These are phyloP conservation scores for Podospora appendiculata DNA, from an alignment of 495 filamentous ascomycete genomes.

Conservation along the genomic window DNA sequence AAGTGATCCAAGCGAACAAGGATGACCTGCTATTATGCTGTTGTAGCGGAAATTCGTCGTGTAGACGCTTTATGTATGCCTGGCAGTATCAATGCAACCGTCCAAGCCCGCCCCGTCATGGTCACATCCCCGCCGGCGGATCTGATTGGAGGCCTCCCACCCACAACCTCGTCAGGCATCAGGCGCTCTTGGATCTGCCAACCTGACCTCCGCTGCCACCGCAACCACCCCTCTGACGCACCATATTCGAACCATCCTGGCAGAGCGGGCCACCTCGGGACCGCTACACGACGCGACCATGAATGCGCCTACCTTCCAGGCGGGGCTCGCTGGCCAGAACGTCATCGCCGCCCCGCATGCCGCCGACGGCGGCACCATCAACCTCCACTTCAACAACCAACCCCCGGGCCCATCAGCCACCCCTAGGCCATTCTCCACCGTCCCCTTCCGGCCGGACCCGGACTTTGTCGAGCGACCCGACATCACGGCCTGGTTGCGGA, in stretches of 20 bases:
- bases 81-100: too few relatives aligned
- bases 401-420: neutral
- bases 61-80: too few relatives aligned
- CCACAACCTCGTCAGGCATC: neutral
- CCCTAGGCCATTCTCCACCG: neutral
- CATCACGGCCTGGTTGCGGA: neutral
- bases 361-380: neutral
- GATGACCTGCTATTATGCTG: too few relatives aligned
- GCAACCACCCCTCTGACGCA: too few relatives aligned
- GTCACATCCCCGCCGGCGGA: neutral
- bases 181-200: neutral
- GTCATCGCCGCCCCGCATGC: neutral
- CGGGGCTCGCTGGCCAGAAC: neutral
- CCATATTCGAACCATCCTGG: too few relatives aligned
- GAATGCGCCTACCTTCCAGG: neutral
- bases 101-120: neutral
- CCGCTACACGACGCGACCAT: neutral
- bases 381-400: neutral
- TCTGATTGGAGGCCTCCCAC: neutral
- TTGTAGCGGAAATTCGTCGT: too few relatives aligned
- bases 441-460: neutral
- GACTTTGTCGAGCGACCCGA: neutral
- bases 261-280: too few relatives aligned
- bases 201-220: too few relatives aligned
- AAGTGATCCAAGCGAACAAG: too few relatives aligned